Evolutionary conservation across 169 alveolate genomes (phyloP).

Genomic region (Eimeria praecox): DNA sequence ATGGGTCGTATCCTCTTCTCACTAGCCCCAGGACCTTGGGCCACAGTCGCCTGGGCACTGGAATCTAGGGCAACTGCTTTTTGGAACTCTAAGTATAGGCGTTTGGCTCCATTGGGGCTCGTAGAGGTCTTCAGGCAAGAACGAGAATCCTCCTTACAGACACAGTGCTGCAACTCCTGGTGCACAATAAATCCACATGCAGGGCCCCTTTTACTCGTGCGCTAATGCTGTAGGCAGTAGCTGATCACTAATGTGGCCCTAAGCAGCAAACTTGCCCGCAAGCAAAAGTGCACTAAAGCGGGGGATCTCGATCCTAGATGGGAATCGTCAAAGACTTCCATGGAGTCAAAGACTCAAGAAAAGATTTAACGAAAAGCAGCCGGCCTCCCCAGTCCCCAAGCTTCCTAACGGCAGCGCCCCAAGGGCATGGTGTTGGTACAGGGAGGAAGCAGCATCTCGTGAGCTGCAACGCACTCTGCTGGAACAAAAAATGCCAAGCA

Average conservation of each 20-base stretch:
- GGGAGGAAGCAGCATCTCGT: too few species aligned
- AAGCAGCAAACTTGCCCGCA: neutral
- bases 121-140: neutral
- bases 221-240: neutral
- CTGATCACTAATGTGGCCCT: neutral
- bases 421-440: too few species aligned
- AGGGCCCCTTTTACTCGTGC: neutral
- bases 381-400: too few species aligned
- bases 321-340: too few species aligned
- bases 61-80: neutral
- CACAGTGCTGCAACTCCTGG: neutral
- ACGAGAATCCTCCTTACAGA: neutral
- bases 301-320: neutral
- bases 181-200: neutral
- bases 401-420: too few species aligned
- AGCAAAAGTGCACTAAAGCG: neutral
- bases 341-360: too few species aligned
- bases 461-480: too few species aligned
- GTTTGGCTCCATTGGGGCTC: neutral
- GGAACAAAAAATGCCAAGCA: too few species aligned
- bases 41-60: neutral
- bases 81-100: neutral
- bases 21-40: neutral
- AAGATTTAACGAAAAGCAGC: too few species aligned
- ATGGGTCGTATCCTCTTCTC: neutral